phyloP scores from a whole-genome alignment of 495 filamentous ascomycete species.

The Aspergillus hancockii region DNA sequence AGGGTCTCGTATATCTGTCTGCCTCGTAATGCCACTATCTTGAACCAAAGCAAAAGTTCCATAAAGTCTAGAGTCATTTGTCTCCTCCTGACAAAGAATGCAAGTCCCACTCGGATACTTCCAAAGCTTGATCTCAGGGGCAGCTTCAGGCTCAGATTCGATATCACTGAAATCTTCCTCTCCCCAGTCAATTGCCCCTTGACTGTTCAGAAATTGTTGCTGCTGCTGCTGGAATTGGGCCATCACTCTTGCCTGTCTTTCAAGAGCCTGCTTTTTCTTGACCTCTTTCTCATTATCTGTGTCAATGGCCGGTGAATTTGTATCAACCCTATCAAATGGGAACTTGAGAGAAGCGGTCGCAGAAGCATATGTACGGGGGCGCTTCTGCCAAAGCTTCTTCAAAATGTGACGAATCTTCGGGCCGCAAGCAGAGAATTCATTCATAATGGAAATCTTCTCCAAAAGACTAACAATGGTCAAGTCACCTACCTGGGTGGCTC shows the following conservation, averaged over 20 bases:
- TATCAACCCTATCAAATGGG: constrained; percentile 55
- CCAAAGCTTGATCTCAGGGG: constrained; percentile 72
- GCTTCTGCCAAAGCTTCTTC: constrained; percentile 83
- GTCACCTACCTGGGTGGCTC: constrained; percentile 53
- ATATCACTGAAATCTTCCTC: constrained; percentile 71
- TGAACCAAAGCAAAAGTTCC: constrained; percentile 89
- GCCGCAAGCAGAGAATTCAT: constrained; percentile 75
- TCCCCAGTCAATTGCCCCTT: constrained; percentile 83
- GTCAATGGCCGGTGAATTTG: constrained; percentile 58
- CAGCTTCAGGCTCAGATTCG: constrained; percentile 56
- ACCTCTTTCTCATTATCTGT: constrained; percentile 71
- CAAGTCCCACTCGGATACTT: constrained; percentile 94
- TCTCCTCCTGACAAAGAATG: constrained; percentile 95
- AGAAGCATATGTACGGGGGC: constrained; percentile 64
- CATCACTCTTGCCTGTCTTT: constrained; percentile 90
- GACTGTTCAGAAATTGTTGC: constrained; percentile 85
- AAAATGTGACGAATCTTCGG: constrained; percentile 83
- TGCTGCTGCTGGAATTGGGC: constrained; percentile 97
- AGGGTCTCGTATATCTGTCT: constrained; percentile 76
- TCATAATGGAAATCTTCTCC: constrained; percentile 70
- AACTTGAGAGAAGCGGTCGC: constrained; percentile 55
- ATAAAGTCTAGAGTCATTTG: constrained; percentile 83
- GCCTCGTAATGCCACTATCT: constrained; percentile 82
- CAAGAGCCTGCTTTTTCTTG: constrained; percentile 86
- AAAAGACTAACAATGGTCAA: constrained; percentile 74